Evolutionary conservation across 1,284 basidiomycete species (phyloP).

Genomic region (Ceratobasidium sp.): DNA sequence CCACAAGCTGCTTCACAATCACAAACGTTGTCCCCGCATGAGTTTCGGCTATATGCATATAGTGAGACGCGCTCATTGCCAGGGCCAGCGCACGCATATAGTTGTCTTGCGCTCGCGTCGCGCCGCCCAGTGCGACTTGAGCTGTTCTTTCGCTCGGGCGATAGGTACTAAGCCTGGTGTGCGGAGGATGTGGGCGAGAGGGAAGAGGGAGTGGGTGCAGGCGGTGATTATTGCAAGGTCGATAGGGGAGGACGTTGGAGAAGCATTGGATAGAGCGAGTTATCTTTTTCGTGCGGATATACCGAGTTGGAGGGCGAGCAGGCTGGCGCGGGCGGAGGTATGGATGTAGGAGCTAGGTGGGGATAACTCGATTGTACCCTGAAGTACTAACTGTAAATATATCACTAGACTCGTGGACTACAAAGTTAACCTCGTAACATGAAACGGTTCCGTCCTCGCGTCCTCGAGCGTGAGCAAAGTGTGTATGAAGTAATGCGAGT

Average conservation of each 20-base stretch:
- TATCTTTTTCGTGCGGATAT: conserved; percentile 48
- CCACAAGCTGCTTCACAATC: conserved; percentile 75
- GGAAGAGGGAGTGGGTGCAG: conserved; percentile 41
- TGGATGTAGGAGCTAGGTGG: conserved; percentile 30
- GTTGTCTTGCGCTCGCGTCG: conserved; percentile 73
- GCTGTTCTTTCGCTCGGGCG: conserved; percentile 64
- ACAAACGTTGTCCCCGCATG: conserved; percentile 74
- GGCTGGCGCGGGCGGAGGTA: conserved; percentile 23
- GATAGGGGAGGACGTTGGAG: background rate
- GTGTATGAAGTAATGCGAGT: conserved; percentile 73
- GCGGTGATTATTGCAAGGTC: conserved; percentile 40
- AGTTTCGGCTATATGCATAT: conserved; percentile 74
- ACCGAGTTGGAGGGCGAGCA: conserved; percentile 49
- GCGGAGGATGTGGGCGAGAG: conserved; percentile 16
- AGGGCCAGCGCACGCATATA: conserved; percentile 76
- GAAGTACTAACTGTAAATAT: conserved; percentile 60
- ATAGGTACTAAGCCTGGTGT: background rate
- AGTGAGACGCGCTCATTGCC: conserved; percentile 74
- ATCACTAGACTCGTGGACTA: conserved; percentile 62
- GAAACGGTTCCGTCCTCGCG: conserved; percentile 64
- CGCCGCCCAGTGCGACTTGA: conserved; percentile 71
- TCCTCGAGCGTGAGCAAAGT: conserved; percentile 74
- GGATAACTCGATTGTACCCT: conserved; percentile 55
- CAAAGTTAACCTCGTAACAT: conserved; percentile 63
- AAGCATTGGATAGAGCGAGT: conserved; percentile 46